These are phyloP conservation scores for Hypoxylon subgilvum DNA, from an alignment of 495 filamentous ascomycete species.

Conservation along the genomic window DNA sequence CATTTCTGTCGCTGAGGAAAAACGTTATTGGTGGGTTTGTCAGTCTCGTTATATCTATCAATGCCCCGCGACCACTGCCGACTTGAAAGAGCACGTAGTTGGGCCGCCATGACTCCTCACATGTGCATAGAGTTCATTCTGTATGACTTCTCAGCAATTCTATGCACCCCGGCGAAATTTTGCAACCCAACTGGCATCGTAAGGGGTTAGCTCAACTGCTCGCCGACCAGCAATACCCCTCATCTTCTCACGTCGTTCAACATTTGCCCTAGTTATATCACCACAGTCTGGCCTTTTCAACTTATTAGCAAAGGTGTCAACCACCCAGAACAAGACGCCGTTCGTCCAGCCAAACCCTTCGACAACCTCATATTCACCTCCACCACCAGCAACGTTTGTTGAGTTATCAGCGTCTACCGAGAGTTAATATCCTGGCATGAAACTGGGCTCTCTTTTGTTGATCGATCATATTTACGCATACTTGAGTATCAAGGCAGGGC, in stretches of 20 bases:
- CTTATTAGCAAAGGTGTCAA: constrained; percentile 52
- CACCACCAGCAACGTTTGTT: constrained; percentile 55
- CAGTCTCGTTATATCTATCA: no score
- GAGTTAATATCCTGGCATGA: constrained; percentile 1
- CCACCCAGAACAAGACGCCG: constrained; percentile 58
- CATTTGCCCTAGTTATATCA: constrained; percentile 46
- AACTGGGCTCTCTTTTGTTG: neutral
- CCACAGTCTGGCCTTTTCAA: constrained; percentile 53
- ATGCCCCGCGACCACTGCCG: no score
- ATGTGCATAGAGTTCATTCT: neutral
- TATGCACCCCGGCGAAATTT: constrained; percentile 36
- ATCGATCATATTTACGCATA: no score
- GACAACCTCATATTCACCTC: constrained; percentile 59
- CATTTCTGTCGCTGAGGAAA: no score
- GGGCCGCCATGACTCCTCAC: no score
- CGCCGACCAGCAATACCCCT: constrained; percentile 31
- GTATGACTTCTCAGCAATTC: neutral
- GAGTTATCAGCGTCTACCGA: constrained; percentile 46
- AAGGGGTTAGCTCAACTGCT: constrained; percentile 49
- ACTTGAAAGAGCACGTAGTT: no score
- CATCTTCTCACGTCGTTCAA: constrained; percentile 23
- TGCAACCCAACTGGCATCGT: constrained; percentile 50
- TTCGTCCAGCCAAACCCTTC: constrained; percentile 62
- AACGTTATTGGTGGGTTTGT: no score
- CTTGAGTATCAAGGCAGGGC: no score